Conservation (phyloP, 148 eudicot species). For the Rhododendron williamsianum region DNA sequence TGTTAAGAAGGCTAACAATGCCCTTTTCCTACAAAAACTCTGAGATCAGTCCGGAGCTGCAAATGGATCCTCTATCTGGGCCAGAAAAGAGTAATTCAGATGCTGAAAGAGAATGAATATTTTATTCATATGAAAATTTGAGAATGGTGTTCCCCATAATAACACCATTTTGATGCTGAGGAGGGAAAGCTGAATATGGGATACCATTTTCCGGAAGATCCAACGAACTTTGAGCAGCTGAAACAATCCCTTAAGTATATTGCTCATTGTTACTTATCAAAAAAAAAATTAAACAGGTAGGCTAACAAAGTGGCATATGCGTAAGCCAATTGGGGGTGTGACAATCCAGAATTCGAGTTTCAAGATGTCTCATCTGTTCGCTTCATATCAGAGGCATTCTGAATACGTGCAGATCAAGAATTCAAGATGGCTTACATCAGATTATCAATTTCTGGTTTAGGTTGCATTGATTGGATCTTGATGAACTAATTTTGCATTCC, state of each 20-base stretch:
- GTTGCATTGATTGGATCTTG: background rate
- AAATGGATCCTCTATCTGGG: slow-evolving; percentile 28
- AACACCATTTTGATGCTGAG: slow-evolving; percentile 67
- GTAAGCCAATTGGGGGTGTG: background rate
- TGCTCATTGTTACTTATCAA: background rate
- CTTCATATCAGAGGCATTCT: background rate
- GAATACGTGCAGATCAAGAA: background rate
- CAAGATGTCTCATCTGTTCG: background rate
- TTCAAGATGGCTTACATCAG: background rate
- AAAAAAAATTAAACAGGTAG: background rate
- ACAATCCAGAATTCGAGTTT: background rate
- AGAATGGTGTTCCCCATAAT: slow-evolving; percentile 80
- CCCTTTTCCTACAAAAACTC: slow-evolving; percentile 42
- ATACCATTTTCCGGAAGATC: slow-evolving; percentile 68
- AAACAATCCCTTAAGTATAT: background rate
- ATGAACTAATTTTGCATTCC: background rate
- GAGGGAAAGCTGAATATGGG: slow-evolving; percentile 77
- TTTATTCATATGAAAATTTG: slow-evolving; percentile 55
- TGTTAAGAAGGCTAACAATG: slow-evolving; percentile 26
- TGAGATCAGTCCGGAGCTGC: slow-evolving; percentile 36
- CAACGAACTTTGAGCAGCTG: slow-evolving; percentile 61
- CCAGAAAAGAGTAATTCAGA: slow-evolving; percentile 16
- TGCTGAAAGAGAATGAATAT: slow-evolving; percentile 35
- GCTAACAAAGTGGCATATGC: background rate
- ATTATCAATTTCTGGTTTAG: background rate